A percentile compares a stretch with the other conserved stretches of the same genome.
Evolutionary conservation across 2,329 filamentous ascomycete species (phyloP).

Genomic region (Rosellinia necatrix): DNA sequence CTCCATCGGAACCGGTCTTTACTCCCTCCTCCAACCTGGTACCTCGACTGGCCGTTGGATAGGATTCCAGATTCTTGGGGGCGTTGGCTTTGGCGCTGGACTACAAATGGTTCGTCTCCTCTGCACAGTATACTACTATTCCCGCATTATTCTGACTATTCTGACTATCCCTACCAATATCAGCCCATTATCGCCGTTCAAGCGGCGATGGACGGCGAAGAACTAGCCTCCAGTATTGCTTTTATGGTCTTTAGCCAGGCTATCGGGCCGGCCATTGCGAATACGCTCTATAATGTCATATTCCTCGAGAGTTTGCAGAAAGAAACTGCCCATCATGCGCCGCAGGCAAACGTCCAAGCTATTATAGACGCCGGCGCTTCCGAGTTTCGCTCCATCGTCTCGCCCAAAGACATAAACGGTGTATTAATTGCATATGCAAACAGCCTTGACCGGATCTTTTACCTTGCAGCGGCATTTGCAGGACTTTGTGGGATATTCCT

Average conservation of each 20-base stretch:
- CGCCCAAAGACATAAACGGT: slow-evolving; percentile 37
- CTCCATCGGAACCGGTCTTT: slow-evolving; percentile 19
- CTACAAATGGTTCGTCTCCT: slow-evolving; percentile 20
- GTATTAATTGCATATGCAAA: slow-evolving; percentile 49
- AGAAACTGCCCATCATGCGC: slow-evolving; percentile 39
- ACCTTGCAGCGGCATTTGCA: slow-evolving; percentile 32
- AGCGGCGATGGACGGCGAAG: background rate
- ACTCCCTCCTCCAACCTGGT: slow-evolving; percentile 12
- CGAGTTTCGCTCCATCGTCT: slow-evolving; percentile 43
- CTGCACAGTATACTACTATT: background rate
- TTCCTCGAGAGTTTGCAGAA: slow-evolving; percentile 41
- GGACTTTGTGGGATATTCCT: background rate
- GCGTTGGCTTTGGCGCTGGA: slow-evolving; percentile 15
- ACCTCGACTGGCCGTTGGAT: slow-evolving; percentile 24
- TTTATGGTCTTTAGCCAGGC: slow-evolving; percentile 27
- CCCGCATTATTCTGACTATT: background rate
- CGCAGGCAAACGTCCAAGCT: slow-evolving; percentile 36
- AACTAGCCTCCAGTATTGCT: slow-evolving; percentile 18
- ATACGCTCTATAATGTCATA: slow-evolving; percentile 29
- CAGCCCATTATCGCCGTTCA: slow-evolving; percentile 1
- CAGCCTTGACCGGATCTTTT: slow-evolving; percentile 46
- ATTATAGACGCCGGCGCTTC: slow-evolving; percentile 51
- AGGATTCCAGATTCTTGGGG: slow-evolving; percentile 20
- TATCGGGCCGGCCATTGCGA: slow-evolving; percentile 15
- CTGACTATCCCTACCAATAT: background rate